phyloP scores from a whole-genome alignment of 306 rosid genomes.

The Fagus sylvatica region DNA sequence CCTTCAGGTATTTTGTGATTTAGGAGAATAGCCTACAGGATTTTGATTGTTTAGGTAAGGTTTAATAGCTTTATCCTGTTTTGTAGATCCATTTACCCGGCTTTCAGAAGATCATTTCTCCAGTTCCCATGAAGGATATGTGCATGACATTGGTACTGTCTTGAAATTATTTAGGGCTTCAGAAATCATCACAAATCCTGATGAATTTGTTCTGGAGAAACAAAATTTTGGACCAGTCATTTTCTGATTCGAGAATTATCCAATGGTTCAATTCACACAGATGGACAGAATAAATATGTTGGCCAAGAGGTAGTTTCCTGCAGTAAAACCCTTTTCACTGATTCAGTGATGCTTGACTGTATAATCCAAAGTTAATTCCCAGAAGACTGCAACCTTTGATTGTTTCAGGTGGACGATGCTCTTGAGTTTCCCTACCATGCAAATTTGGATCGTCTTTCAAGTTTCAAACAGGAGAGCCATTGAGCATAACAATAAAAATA shows the following conservation, averaged over 20 bases:
- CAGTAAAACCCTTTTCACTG: not conserved
- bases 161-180: slow-evolving; percentile 79
- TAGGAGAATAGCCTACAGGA: not conserved
- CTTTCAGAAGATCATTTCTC: slow-evolving; percentile 61
- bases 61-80: slow-evolving; percentile 19
- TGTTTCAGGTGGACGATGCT: slow-evolving; percentile 54
- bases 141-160: slow-evolving; percentile 60
- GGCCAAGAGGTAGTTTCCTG: slow-evolving; percentile 60
- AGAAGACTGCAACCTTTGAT: slow-evolving; percentile 21
- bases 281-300: slow-evolving; percentile 36
- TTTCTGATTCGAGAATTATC: slow-evolving; percentile 49
- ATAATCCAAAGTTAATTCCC: not conserved
- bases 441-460: slow-evolving; percentile 62
- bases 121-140: slow-evolving; percentile 66
- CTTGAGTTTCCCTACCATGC: slow-evolving; percentile 59
- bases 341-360: not conserved
- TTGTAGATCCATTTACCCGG: slow-evolving; percentile 63
- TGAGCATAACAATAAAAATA: slow-evolving; percentile 50
- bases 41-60: not conserved
- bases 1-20: slow-evolving; percentile 54
- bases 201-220: slow-evolving; percentile 60
- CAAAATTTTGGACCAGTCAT: slow-evolving; percentile 56
- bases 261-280: slow-evolving; percentile 9
- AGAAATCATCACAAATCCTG: slow-evolving; percentile 53
- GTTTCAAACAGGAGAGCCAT: slow-evolving; percentile 61